phyloP scores from a whole-genome alignment of 2,329 filamentous ascomycete genomes.

The Ophiocordyceps sinensis region DNA sequence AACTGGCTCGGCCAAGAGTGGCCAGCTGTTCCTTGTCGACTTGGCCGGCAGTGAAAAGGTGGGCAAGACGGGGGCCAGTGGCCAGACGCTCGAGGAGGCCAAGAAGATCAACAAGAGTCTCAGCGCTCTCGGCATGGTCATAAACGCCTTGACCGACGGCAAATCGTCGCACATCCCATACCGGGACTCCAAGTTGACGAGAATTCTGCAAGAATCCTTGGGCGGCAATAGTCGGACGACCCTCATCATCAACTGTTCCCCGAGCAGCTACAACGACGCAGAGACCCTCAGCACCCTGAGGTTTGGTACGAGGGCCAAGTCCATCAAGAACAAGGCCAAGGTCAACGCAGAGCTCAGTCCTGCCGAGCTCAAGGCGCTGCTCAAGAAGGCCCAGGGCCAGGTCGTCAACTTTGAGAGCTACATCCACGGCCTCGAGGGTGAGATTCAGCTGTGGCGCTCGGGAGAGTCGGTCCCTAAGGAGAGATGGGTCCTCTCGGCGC shows the following conservation, averaged over 20 bases:
- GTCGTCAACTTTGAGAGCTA: conserved; percentile 82
- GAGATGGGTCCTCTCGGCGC: conserved; percentile 60
- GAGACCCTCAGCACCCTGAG: conserved; percentile 86
- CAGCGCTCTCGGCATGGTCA: conserved; percentile 96
- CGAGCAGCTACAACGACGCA: conserved; percentile 92
- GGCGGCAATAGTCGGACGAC: conserved; percentile 98
- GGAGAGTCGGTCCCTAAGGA: conserved; percentile 85
- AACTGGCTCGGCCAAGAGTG: conserved; percentile 89
- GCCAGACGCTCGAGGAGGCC: conserved; percentile 92
- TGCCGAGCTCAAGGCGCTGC: conserved; percentile 79
- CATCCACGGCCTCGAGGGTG: conserved; percentile 67
- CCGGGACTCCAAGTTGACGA: conserved; percentile 92
- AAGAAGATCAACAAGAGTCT: conserved; percentile 99
- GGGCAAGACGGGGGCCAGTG: conserved; percentile 93
- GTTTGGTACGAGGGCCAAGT: conserved; percentile 93
- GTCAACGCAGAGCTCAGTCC: conserved; percentile 97
- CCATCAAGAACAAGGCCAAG: conserved; percentile 99
- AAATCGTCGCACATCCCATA: conserved; percentile 96
- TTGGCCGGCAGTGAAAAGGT: conserved; percentile 97
- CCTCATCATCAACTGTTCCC: conserved; percentile 97
- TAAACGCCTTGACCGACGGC: conserved; percentile 91
- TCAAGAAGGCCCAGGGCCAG: conserved; percentile 85
- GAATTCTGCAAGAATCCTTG: conserved; percentile 91
- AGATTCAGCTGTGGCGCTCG: conserved; percentile 74
- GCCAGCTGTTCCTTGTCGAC: conserved; percentile 94